Conservation (phyloP, 2,329 filamentous ascomycete species). For the Trichoderma endophyticum region DNA sequence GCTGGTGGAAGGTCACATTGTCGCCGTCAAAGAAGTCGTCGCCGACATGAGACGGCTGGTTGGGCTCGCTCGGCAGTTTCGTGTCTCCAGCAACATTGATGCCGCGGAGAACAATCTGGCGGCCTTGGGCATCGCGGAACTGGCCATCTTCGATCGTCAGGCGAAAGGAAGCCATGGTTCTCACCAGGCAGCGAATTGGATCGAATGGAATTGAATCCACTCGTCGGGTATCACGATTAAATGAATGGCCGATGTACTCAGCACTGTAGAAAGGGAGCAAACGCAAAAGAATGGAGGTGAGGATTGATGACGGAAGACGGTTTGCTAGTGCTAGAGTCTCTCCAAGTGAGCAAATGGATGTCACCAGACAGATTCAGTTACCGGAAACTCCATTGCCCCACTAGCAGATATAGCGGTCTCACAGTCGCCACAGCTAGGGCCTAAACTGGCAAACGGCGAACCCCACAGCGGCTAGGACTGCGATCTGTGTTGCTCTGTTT, state of each 20-base stretch:
- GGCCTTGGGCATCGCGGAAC: constrained; percentile 77
- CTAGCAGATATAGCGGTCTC: constrained; percentile 1
- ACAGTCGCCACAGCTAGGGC: background rate
- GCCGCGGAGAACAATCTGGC: constrained; percentile 84
- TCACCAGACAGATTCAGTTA: background rate
- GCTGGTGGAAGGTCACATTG: constrained; percentile 79
- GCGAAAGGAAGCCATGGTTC: constrained; percentile 67
- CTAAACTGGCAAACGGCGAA: background rate
- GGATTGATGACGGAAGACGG: background rate
- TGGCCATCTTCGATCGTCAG: constrained; percentile 80
- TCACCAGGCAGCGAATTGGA: background rate
- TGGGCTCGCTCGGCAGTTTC: constrained; percentile 80
- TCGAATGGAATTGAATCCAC: background rate
- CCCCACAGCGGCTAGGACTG: background rate
- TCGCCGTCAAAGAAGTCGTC: constrained; percentile 91
- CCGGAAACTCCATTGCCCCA: background rate
- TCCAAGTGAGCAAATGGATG: background rate
- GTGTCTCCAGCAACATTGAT: constrained; percentile 92
- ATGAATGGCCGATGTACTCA: background rate
- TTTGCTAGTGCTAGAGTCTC: background rate
- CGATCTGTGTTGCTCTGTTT: background rate
- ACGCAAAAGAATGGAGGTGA: background rate
- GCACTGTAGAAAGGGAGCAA: no score
- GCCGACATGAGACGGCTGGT: constrained; percentile 74
- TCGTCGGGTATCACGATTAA: background rate